phyloP scores from a whole-genome alignment of 1,284 basidiomycete genomes.

The Moesziomyces aphidis region DNA sequence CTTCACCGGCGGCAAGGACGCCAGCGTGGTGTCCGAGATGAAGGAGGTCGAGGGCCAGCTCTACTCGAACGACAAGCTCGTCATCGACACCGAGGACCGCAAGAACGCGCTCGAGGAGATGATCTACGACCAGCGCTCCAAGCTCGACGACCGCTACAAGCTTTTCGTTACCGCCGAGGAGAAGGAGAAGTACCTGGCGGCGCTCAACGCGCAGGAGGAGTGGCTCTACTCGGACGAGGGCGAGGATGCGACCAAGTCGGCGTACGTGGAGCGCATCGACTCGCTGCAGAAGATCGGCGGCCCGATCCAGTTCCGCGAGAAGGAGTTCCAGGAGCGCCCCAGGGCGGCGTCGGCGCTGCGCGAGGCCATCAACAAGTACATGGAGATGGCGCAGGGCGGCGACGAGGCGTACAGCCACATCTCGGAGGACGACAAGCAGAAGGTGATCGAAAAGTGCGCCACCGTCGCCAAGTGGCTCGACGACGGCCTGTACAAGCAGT shows the following conservation, averaged over 20 bases:
- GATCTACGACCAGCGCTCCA: conserved; percentile 67
- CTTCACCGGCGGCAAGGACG: conserved; percentile 55
- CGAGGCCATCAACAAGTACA: conserved; percentile 66
- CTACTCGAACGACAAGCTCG: conserved; percentile 67
- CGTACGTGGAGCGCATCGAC: conserved; percentile 62
- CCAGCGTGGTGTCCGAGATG: conserved; percentile 52
- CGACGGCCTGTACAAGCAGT: conserved; percentile 65
- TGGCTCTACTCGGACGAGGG: conserved; percentile 68
- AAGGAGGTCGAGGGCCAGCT: conserved; percentile 66
- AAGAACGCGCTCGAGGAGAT: conserved; percentile 68
- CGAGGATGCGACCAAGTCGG: conserved; percentile 66
- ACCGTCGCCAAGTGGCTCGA: conserved; percentile 65
- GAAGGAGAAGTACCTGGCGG: conserved; percentile 63
- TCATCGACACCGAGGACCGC: conserved; percentile 67
- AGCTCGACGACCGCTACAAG: conserved; percentile 65
- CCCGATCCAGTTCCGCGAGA: conserved; percentile 61
- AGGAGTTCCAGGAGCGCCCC: conserved; percentile 64
- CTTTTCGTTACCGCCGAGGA: conserved; percentile 62
- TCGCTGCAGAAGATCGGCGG: conserved; percentile 62
- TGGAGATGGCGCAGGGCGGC: conserved; percentile 60
- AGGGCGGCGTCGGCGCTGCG: conserved; percentile 63
- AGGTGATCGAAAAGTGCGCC: conserved; percentile 66
- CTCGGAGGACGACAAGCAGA: conserved; percentile 66
- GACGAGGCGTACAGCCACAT: conserved; percentile 66
- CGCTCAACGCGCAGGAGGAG: conserved; percentile 63